Conservation (phyloP, 805 yeast species). For the Starmerella apis region DNA sequence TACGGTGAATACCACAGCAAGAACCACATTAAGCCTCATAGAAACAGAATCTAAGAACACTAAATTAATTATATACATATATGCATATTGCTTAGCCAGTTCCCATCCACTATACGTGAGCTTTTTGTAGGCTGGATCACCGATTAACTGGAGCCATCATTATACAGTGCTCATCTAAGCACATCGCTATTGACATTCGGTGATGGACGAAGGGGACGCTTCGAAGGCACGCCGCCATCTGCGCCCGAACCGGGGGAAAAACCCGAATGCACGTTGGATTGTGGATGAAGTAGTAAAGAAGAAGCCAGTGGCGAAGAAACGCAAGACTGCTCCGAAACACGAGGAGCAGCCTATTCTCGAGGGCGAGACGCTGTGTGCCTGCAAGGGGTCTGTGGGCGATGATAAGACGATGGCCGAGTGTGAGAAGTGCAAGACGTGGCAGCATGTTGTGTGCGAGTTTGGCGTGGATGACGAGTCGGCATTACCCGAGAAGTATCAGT, state of each 20-base stretch:
- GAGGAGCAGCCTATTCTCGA: conserved; percentile 7
- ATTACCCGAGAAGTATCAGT: conserved; percentile 46
- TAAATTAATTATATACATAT: too few relatives aligned
- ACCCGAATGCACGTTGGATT: conserved; percentile 21
- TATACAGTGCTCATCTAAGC: too few relatives aligned
- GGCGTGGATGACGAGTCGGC: conserved; percentile 34
- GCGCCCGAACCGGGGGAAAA: conserved; percentile 21
- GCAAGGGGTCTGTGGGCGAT: conserved; percentile 36
- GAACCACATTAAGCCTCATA: too few relatives aligned
- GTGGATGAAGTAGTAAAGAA: conserved; percentile 10
- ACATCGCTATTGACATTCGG: neutral
- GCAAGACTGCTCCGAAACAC: conserved; percentile 4
- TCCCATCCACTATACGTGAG: neutral
- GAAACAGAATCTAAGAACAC: too few relatives aligned
- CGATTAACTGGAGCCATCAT: too few relatives aligned
- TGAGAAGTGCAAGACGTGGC: conserved; percentile 57
- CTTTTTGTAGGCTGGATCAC: too few relatives aligned
- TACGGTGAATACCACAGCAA: too few relatives aligned
- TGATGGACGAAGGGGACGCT: conserved; percentile 1
- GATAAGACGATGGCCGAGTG: conserved; percentile 53
- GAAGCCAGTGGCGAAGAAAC: conserved; percentile 7
- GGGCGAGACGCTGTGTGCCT: conserved; percentile 17
- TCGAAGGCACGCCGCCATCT: conserved; percentile 13
- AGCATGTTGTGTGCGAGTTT: conserved; percentile 54
- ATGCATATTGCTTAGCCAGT: too few relatives aligned